Conservation (phyloP, 2,329 filamentous ascomycete species). For the Colletotrichum neosansevieriae region DNA sequence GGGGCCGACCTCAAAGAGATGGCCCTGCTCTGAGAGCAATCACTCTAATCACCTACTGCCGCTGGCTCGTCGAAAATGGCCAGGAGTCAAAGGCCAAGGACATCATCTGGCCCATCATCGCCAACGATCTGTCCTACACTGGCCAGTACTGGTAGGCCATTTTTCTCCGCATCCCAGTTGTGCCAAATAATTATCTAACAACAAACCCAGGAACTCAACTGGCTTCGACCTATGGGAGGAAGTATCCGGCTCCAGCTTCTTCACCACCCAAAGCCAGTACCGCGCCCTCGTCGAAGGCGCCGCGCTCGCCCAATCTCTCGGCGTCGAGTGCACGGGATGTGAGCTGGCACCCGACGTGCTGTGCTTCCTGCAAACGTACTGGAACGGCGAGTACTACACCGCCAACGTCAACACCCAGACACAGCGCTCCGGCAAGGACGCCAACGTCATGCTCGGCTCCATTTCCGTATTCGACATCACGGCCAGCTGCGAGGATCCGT, state of each 20-base stretch:
- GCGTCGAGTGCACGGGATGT: conserved; percentile 62
- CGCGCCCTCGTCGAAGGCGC: conserved; percentile 63
- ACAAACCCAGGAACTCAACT: conserved; percentile 56
- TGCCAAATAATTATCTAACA: not conserved
- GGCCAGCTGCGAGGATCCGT: conserved; percentile 62
- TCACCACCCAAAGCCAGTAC: conserved; percentile 67
- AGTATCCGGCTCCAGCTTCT: conserved; percentile 68
- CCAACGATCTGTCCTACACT: conserved; percentile 69
- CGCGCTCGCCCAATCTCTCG: conserved; percentile 62
- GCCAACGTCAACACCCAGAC: conserved; percentile 63
- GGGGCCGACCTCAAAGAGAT: conserved; percentile 71
- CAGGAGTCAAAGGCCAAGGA: conserved; percentile 53
- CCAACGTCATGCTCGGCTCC: conserved; percentile 64
- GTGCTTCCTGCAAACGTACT: conserved; percentile 68
- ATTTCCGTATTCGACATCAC: conserved; percentile 64
- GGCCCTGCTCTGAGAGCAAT: conserved; percentile 70
- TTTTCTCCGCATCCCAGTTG: not conserved
- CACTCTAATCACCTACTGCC: conserved; percentile 65
- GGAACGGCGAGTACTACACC: conserved; percentile 66
- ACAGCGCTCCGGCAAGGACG: conserved; percentile 66
- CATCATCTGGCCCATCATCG: conserved; percentile 66
- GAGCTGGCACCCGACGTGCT: conserved; percentile 63
- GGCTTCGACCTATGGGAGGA: conserved; percentile 74
- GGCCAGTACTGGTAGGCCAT: conserved; percentile 59
- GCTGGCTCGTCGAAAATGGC: conserved; percentile 62